These are phyloP conservation scores for Clonostachys rhizophaga DNA, from an alignment of 2,329 filamentous ascomycete genomes.

Conservation along the genomic window DNA sequence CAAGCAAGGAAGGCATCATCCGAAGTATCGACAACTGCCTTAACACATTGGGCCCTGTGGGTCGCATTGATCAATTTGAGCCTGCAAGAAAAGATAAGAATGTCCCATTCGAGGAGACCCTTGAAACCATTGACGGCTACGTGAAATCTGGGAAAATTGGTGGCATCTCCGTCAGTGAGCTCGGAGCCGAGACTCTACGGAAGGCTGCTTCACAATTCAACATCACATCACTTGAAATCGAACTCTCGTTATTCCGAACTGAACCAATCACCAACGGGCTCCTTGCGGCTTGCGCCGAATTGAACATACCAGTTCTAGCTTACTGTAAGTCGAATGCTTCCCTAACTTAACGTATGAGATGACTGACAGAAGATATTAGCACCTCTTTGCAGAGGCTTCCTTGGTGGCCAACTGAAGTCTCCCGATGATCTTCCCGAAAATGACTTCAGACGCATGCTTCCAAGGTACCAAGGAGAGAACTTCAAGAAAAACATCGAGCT, in stretches of 20 bases:
- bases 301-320: constrained; percentile 62
- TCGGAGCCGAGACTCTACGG: constrained; percentile 36
- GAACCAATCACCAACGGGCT: constrained; percentile 41
- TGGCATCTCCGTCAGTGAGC: constrained; percentile 41
- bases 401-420: not conserved
- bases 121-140: constrained; percentile 36
- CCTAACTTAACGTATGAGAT: no score
- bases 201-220: constrained; percentile 32
- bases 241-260: constrained; percentile 38
- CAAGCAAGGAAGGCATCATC: constrained; percentile 44
- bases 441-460: constrained; percentile 10
- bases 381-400: constrained; percentile 1
- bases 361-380: not conserved
- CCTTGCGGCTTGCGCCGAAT: constrained; percentile 48
- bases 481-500: constrained; percentile 63
- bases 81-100: constrained; percentile 49
- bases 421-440: not conserved
- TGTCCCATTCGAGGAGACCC: constrained; percentile 38
- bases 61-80: constrained; percentile 54
- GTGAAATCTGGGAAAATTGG: constrained; percentile 40
- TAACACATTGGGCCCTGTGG: constrained; percentile 24
- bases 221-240: constrained; percentile 41
- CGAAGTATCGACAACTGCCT: constrained; percentile 51
- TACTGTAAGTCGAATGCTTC: constrained; percentile 35
- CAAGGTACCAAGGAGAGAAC: constrained; percentile 61